A percentile compares a stretch with the other conserved stretches of the same genome.
Conservation (phyloP, 495 filamentous ascomycete genomes). For the Aspergillus panamensis region DNA sequence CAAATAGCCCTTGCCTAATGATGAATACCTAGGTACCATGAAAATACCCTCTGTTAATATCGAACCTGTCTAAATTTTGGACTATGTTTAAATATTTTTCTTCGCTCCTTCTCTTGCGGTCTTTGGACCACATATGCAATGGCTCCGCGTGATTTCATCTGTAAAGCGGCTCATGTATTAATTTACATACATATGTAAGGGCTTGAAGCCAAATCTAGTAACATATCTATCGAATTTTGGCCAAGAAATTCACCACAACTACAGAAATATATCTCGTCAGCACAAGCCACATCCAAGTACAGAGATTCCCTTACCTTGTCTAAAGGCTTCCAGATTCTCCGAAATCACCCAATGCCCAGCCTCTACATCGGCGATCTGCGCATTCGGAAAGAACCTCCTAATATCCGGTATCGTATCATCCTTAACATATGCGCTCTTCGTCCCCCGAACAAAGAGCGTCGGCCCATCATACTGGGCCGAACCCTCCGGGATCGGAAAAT, state of each 20-base stretch:
- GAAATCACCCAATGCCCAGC: constrained; percentile 92
- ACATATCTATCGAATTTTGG: constrained; percentile 16
- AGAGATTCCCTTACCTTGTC: constrained; percentile 58
- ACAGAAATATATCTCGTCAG: not conserved
- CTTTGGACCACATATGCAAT: not conserved
- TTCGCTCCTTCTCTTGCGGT: not conserved
- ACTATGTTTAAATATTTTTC: constrained; percentile 5
- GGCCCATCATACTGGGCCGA: constrained; percentile 62
- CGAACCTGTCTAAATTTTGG: not conserved
- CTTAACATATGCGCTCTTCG: constrained; percentile 75
- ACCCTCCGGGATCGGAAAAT: constrained; percentile 75
- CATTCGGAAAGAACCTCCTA: constrained; percentile 83
- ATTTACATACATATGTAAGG: not conserved
- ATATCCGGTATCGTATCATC: constrained; percentile 82
- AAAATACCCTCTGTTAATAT: constrained; percentile 4
- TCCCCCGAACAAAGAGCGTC: constrained; percentile 80
- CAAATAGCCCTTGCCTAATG: constrained; percentile 4
- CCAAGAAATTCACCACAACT: constrained; percentile 44
- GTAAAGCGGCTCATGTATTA: not conserved
- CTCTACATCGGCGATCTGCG: constrained; percentile 78
- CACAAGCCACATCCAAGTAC: not conserved
- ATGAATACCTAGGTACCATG: not conserved
- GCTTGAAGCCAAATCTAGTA: not conserved
- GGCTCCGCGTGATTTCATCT: not conserved
- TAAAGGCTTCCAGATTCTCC: constrained; percentile 85